Conservation (phyloP, 352 stramenopile species). For the Phytophthora multivora region DNA sequence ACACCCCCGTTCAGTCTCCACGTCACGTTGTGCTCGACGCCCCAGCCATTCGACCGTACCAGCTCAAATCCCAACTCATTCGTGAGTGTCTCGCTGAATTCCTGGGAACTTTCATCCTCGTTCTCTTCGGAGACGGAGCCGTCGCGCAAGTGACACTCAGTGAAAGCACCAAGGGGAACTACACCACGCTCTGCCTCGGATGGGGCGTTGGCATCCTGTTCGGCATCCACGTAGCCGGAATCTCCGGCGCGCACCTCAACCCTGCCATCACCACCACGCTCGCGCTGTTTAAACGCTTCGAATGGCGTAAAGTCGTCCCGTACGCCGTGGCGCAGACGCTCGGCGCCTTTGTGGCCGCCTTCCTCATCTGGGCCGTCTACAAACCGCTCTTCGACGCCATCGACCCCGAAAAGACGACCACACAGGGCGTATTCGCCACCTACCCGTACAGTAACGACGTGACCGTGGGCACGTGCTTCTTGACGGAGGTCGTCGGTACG, state of each 20-base stretch:
- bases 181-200: constrained; percentile 60
- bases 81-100: constrained; percentile 72
- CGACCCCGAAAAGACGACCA: constrained; percentile 40
- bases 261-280: constrained; percentile 58
- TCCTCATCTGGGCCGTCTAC: constrained; percentile 38
- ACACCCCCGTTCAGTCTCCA: constrained; percentile 21
- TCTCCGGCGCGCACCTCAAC: constrained; percentile 66
- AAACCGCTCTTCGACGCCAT: constrained; percentile 50
- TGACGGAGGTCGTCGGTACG: constrained; percentile 56
- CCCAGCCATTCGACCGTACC: constrained; percentile 8
- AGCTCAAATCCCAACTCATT: constrained; percentile 33
- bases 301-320: constrained; percentile 48
- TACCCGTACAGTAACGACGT: constrained; percentile 45
- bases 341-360: constrained; percentile 49
- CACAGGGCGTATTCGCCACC: constrained; percentile 49
- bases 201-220: constrained; percentile 70
- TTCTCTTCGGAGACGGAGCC: constrained; percentile 67
- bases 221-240: constrained; percentile 55
- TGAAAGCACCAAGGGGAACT: constrained; percentile 50
- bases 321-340: constrained; percentile 50
- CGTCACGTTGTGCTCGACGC: not conserved
- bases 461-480: constrained; percentile 45
- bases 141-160: constrained; percentile 61
- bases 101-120: constrained; percentile 60
- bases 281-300: constrained; percentile 49